Percentiles rank a stretch among this genome's conserved stretches.
Conservation (phyloP, 2,329 filamentous ascomycete species). For the Magnaporthiopsis incrustans region DNA sequence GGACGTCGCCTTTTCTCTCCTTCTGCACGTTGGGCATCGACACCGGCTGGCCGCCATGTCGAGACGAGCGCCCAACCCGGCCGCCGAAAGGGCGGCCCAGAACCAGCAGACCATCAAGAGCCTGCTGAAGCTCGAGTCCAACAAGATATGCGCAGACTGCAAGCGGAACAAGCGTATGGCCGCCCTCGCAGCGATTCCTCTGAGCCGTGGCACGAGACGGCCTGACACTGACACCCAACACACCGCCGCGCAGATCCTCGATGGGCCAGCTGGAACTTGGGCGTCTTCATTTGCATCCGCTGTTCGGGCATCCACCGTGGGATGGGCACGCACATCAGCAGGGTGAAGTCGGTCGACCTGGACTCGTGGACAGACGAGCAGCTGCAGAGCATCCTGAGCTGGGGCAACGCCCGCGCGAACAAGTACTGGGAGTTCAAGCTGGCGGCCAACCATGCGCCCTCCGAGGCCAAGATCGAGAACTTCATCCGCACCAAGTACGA, state of each 20-base stretch:
- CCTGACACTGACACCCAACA: background rate
- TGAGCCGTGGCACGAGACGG: background rate
- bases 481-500: slow-evolving; percentile 99
- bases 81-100: slow-evolving; percentile 80
- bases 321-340: slow-evolving; percentile 97
- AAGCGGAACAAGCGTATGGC: slow-evolving; percentile 92
- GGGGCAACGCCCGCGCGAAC: slow-evolving; percentile 94
- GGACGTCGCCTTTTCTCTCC: background rate
- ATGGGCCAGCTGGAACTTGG: slow-evolving; percentile 99
- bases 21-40: background rate
- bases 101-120: slow-evolving; percentile 93
- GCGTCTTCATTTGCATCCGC: slow-evolving; percentile 94
- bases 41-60: slow-evolving; percentile 52
- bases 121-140: slow-evolving; percentile 85
- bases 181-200: background rate
- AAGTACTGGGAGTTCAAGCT: slow-evolving; percentile 99
- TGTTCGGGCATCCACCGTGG: slow-evolving; percentile 97
- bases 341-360: slow-evolving; percentile 95
- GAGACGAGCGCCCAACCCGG: slow-evolving; percentile 66
- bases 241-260: slow-evolving; percentile 63
- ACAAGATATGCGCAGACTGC: slow-evolving; percentile 97
- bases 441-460: slow-evolving; percentile 82
- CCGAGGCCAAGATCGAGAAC: slow-evolving; percentile 98
- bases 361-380: slow-evolving; percentile 99
- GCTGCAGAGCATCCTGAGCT: slow-evolving; percentile 83